phyloP scores from a whole-genome alignment of 2,329 filamentous ascomycete genomes.

The Botryosphaeria dothidea region DNA sequence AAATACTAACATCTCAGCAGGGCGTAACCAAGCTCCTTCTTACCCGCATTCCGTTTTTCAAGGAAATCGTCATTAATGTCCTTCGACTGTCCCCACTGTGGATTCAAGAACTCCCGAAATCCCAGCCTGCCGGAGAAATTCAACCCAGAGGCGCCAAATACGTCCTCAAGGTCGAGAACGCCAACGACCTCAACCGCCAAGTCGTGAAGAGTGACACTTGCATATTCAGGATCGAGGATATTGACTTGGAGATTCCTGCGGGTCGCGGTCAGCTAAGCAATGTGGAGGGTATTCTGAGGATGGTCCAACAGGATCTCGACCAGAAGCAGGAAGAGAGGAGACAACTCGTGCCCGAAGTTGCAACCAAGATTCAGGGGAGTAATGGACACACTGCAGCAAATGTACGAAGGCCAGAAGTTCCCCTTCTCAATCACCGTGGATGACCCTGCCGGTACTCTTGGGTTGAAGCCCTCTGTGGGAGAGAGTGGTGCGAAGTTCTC shows the following conservation, averaged over 20 bases:
- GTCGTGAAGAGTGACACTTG: conserved; percentile 92
- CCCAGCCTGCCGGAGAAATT: conserved; percentile 88
- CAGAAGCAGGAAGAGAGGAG: conserved; percentile 82
- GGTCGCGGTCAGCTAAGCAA: conserved; percentile 92
- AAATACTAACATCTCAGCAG: conserved; percentile 46
- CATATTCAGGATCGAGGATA: conserved; percentile 81
- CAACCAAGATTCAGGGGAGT: conserved; percentile 76
- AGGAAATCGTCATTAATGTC: conserved; percentile 97
- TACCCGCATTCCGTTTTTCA: conserved; percentile 93
- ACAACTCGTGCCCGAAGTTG: conserved; percentile 73
- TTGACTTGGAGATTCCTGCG: conserved; percentile 90
- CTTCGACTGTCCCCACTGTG: conserved; percentile 87
- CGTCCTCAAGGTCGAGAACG: conserved; percentile 72
- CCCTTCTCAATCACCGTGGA: conserved; percentile 89
- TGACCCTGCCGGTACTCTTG: conserved; percentile 93
- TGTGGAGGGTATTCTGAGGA: conserved; percentile 81
- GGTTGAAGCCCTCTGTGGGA: conserved; percentile 80
- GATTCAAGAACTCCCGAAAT: conserved; percentile 88
- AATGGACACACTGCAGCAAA: conserved; percentile 71
- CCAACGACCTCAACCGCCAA: conserved; percentile 77
- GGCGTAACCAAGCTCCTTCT: conserved; percentile 84
- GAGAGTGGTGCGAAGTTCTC: conserved; percentile 85
- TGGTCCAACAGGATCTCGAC: conserved; percentile 77
- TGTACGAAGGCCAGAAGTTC: conserved; percentile 75
- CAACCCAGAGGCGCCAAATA: conserved; percentile 87